phyloP scores from a whole-genome alignment of 2,329 filamentous ascomycete genomes.

The Penicillium sumatraense region DNA sequence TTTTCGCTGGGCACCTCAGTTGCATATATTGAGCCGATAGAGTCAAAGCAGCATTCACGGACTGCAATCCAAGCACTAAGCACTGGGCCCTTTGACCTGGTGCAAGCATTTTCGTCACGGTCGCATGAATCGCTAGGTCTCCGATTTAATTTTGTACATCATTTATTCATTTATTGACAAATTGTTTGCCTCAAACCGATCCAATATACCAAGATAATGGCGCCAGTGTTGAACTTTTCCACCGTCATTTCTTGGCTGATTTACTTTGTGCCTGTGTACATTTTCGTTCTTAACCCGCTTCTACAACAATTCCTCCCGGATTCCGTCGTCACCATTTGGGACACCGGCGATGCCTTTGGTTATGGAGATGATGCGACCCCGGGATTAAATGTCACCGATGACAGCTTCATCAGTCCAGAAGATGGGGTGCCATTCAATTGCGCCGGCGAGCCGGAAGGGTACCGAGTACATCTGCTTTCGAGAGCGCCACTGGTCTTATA shows the following conservation, averaged over 20 bases:
- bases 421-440: slow-evolving; percentile 35
- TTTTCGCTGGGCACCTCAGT: background rate
- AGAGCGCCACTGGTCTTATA: slow-evolving; percentile 62
- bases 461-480: slow-evolving; percentile 55
- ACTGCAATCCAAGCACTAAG: background rate
- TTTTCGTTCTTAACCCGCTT: slow-evolving; percentile 41
- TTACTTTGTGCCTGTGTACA: slow-evolving; percentile 43
- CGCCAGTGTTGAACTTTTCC: slow-evolving; percentile 32
- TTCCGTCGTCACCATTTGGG: background rate
- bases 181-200: background rate
- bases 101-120: background rate
- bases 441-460: slow-evolving; percentile 28
- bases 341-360: slow-evolving; percentile 13
- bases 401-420: slow-evolving; percentile 40
- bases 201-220: slow-evolving; percentile 20
- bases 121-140: slow-evolving; percentile 8
- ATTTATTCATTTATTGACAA: slow-evolving; percentile 5
- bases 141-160: slow-evolving; percentile 3
- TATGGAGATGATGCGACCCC: slow-evolving; percentile 17
- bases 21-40: background rate
- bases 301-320: slow-evolving; percentile 32
- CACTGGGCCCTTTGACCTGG: background rate
- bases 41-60: background rate
- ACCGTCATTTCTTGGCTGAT: slow-evolving; percentile 39
- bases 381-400: slow-evolving; percentile 32